Conservation (phyloP, 768 basidiomycete genomes). For the Tylopilus sp. region DNA sequence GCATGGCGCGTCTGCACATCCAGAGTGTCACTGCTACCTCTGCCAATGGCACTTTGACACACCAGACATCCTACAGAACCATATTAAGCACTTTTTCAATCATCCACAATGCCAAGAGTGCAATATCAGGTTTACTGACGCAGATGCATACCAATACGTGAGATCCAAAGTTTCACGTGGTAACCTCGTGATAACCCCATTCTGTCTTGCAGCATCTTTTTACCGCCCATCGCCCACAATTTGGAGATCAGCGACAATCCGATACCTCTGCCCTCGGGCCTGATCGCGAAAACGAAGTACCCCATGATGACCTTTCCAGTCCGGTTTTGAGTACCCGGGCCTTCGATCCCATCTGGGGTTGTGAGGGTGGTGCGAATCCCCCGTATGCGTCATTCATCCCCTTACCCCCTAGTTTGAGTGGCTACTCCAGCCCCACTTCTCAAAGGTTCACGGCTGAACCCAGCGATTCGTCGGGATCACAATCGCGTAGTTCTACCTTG, state of each 20-base stretch:
- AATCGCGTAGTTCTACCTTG: conserved; percentile 31
- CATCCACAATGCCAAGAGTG: conserved; percentile 48
- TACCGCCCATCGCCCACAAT: conserved; percentile 21
- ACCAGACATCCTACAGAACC: conserved; percentile 34
- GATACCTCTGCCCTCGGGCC: background rate
- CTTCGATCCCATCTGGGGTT: conserved; percentile 24
- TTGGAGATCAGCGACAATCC: conserved; percentile 7
- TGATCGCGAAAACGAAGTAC: background rate
- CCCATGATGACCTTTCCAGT: conserved; percentile 1
- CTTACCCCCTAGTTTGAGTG: conserved; percentile 29
- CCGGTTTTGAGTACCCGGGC: conserved; percentile 11
- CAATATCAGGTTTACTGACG: conserved; percentile 39
- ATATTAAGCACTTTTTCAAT: conserved; percentile 38
- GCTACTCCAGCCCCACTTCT: conserved; percentile 30
- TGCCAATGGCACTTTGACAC: conserved; percentile 42
- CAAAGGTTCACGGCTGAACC: conserved; percentile 20
- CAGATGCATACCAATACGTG: conserved; percentile 37
- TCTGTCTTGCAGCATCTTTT: conserved; percentile 25
- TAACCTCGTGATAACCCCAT: background rate
- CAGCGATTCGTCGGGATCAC: conserved; percentile 15
- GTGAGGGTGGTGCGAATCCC: conserved; percentile 14
- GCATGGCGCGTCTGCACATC: conserved; percentile 32
- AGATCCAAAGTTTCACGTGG: conserved; percentile 4
- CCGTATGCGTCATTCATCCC: conserved; percentile 29
- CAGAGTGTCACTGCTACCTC: conserved; percentile 31